Conservation (phyloP, 192 early-diverging fungal species). For the Geranomyces michiganensis region DNA sequence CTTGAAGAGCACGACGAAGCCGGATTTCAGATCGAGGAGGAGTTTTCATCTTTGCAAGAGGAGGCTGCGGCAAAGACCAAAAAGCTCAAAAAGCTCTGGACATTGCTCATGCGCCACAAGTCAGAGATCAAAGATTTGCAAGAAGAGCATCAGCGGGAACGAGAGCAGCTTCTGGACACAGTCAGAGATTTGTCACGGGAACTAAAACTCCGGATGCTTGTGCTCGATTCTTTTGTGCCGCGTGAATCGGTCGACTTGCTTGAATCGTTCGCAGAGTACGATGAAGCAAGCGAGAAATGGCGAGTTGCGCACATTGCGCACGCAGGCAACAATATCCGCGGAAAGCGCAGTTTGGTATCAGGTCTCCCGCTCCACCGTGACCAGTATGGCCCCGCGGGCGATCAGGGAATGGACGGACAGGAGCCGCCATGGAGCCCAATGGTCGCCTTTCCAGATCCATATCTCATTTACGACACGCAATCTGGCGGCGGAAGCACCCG, state of each 20-base stretch:
- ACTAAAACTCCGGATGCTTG: conserved; percentile 53
- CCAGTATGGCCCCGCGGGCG: conserved; percentile 23
- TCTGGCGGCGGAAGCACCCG: conserved; percentile 20
- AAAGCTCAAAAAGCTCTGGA: conserved; percentile 64
- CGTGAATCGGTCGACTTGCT: conserved; percentile 51
- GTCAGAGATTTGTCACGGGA: conserved; percentile 62
- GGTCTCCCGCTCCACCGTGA: conserved; percentile 45
- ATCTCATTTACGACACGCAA: conserved; percentile 58
- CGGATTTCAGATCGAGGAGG: conserved; percentile 63
- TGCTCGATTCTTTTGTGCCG: conserved; percentile 66
- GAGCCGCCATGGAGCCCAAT: conserved; percentile 58
- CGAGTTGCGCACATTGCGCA: conserved; percentile 56
- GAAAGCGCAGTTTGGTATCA: conserved; percentile 53
- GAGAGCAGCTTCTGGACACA: conserved; percentile 63
- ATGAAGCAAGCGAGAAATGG: conserved; percentile 64
- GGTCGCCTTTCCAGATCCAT: conserved; percentile 61
- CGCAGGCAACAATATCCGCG: conserved; percentile 64
- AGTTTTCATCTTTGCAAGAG: conserved; percentile 64
- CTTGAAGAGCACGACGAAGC: conserved; percentile 59
- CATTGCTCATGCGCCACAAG: conserved; percentile 55
- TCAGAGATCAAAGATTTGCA: conserved; percentile 61
- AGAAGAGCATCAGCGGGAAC: conserved; percentile 63
- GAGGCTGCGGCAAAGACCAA: conserved; percentile 68
- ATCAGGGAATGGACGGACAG: conserved; percentile 30
- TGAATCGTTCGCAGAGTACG: conserved; percentile 59